Evolutionary conservation across 208 protist genomes (phyloP), one percentile per base, ranked within the genome.

Genomic region (Wallacemonas sp.): DNA sequence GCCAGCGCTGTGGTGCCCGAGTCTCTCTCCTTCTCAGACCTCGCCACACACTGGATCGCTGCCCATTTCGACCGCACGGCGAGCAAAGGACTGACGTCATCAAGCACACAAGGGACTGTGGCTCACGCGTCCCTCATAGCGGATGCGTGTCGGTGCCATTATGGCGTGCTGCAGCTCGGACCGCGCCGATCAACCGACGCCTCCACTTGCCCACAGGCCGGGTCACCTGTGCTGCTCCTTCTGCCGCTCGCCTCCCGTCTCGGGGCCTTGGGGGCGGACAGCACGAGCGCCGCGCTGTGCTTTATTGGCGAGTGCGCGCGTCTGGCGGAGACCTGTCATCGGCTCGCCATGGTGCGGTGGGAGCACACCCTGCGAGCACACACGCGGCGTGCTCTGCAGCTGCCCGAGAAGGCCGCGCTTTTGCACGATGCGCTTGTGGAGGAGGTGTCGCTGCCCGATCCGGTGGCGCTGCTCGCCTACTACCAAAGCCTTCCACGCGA

Each of bases 381-480:
- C 33, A 57, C 41, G 42, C 62, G 62, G n/a, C 41, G 41, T 3
- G 33, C 63, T 46, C 61, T 82, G 23, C 52, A 77, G n/a, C 72
- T 93, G n/a, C 87, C 87, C 1, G 39, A 68, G 25, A 68, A 70
- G 28, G 84, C 77, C 0, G 22, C 72, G 26, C 74, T 93, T 39
- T 64, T 93, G 20, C 67, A 63, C 16, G 79, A 80, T 38, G 80
- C 84, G 1, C 32, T 94, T 0, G 52, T 94, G 42, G 82, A 81
- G 44, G 82, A 84, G n/a, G 32, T 91, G 49, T 65, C 82, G 1
- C 55, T 55, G 25, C 62, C 89, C 33, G 45, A 78, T 57, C 66
- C 77, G 14, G 46, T 45, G 1, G 81, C 65, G 4, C 39, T 87
- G 22, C 50, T 67, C 12, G 76, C 83, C 2, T 75, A 86, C 50